These are phyloP conservation scores for Dioszegia crocea DNA, from an alignment of 768 basidiomycete species.

Conservation along the genomic window DNA sequence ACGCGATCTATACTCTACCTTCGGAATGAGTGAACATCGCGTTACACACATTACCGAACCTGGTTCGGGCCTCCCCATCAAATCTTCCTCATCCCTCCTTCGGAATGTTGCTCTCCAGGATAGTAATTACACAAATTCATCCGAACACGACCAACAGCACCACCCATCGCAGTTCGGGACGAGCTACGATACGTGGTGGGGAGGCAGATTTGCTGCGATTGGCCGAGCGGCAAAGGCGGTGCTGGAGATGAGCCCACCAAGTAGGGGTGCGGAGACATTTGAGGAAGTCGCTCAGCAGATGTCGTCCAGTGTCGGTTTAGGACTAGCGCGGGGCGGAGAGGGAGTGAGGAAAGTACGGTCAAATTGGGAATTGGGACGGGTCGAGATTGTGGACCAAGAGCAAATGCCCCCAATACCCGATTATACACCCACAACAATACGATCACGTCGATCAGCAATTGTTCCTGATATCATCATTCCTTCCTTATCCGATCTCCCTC, in stretches of 20 bases:
- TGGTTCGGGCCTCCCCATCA: constrained; percentile 30
- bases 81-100: constrained; percentile 29
- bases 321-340: constrained; percentile 34
- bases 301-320: constrained; percentile 21
- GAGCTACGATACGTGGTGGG: constrained; percentile 27
- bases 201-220: constrained; percentile 14
- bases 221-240: constrained; percentile 20
- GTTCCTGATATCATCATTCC: not conserved
- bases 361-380: constrained; percentile 25
- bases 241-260: constrained; percentile 17
- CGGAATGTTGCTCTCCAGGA: constrained; percentile 30
- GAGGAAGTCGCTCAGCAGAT: constrained; percentile 3
- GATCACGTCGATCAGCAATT: not conserved
- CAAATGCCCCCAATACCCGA: constrained; percentile 19
- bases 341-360: constrained; percentile 35
- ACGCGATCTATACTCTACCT: constrained; percentile 23
- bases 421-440: not conserved
- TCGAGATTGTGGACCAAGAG: constrained; percentile 23
- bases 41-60: constrained; percentile 34
- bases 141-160: not conserved
- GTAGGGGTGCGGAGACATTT: constrained; percentile 10
- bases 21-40: constrained; percentile 20
- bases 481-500: constrained; percentile 4
- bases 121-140: constrained; percentile 1
- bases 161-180: not conserved